Base-by-base conservation (phyloP, 495 filamentous ascomycete genomes). In the Aspergillus avenaceus region DNA sequence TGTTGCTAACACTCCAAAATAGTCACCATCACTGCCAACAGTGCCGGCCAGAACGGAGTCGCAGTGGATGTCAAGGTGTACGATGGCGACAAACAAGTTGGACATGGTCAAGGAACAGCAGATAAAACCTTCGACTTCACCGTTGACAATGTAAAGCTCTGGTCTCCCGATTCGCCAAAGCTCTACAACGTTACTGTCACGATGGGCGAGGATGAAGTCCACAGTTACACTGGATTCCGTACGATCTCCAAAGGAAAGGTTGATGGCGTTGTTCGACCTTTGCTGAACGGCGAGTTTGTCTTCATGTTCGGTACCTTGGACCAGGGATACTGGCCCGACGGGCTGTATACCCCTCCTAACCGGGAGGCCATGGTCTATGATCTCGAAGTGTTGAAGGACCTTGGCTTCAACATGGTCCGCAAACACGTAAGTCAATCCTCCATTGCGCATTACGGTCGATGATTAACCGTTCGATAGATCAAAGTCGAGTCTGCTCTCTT, bases 291-390 rank as follows among this genome's bases (percentile, higher is more conserved):
- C 16, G 70, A 86, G 50, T 84, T 84, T 43, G 65, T 78, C 8
- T 86, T 86, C 64, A 71, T 75, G 53, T 85, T 87, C 44, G 82
- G 82, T 11, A 85, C 84, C 0, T 67, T 87, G 2, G 84, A 87
- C 45, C 83, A 87, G 53, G 84, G 83, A 2, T 85, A 74, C 62
- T 87, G 83, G 83, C 84, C 84, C 0, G 84, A 87, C 54, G 84
- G 84, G 0, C 63, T 86, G 19, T 78, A 86, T 53, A 69, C 73
- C 0, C 75, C 84, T 0, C 84, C 84, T 0, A 84, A 68, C 16
- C 58, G 64, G 2, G 81, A 85, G 46, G 84, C 84, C 0, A 85
- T 87, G 84, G 67, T 79, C 1, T 86, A 73, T 40, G 84, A 87
- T 61, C 59, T 87, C 3, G 37, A 83, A 41, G 52, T 80, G 24